Evolutionary conservation across 139 green algal species (phyloP).

Genomic region (Trebouxia sp.): DNA sequence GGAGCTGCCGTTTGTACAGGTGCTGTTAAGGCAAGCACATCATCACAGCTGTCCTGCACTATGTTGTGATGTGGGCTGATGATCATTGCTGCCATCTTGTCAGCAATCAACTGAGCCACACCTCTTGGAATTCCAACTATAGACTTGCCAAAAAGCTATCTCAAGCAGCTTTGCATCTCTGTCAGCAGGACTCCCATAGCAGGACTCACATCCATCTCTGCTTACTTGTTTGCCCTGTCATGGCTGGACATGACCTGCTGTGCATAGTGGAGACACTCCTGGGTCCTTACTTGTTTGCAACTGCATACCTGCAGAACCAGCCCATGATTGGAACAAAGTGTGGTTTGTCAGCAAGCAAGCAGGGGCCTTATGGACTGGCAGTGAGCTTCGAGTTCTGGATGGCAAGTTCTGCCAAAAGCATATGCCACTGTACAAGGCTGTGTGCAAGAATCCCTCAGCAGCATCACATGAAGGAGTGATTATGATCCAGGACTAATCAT

Average conservation of each 20-base stretch:
- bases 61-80: not conserved
- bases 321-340: not conserved
- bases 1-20: not conserved
- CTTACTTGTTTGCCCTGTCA: too few relatives aligned
- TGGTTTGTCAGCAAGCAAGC: not conserved
- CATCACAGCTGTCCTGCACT: constrained; percentile 9
- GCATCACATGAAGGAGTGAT: not conserved
- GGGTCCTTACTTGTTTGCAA: too few relatives aligned
- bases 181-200: constrained; percentile 3
- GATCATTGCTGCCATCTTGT: constrained; percentile 11
- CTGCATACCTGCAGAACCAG: too few relatives aligned
- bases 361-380: not conserved
- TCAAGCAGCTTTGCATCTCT: constrained; percentile 6
- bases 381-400: not conserved
- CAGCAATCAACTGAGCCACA: constrained; percentile 13
- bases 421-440: constrained; percentile 24
- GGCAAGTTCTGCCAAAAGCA: constrained; percentile 23
- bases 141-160: not conserved
- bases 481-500: too few relatives aligned
- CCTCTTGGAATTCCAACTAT: not conserved
- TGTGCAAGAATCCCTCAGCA: constrained; percentile 8
- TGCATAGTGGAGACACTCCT: too few relatives aligned
- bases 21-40: constrained; percentile 6
- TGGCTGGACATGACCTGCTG: too few relatives aligned
- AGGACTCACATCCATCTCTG: too few relatives aligned